These are phyloP conservation scores for Capsella bursapastoris DNA, from an alignment of 345 rosid genomes.

Conservation along the genomic window DNA sequence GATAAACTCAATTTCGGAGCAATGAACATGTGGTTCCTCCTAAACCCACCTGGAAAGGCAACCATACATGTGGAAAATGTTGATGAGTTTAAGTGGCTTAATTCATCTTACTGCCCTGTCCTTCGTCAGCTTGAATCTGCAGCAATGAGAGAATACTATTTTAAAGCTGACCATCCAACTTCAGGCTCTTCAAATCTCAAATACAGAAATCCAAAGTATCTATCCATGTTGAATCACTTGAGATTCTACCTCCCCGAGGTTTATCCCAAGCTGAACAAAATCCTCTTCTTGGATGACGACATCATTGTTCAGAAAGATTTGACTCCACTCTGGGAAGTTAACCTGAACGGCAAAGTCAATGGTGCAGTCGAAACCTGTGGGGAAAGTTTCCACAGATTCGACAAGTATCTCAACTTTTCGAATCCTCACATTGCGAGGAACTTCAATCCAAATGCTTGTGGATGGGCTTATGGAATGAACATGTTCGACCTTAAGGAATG, in stretches of 20 bases:
- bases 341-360: conserved; percentile 88
- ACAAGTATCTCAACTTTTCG: conserved; percentile 92
- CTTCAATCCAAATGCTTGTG: conserved; percentile 97
- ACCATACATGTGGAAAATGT: conserved; percentile 97
- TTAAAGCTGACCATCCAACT: conserved; percentile 93
- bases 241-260: conserved; percentile 96
- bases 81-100: conserved; percentile 98
- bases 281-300: conserved; percentile 95
- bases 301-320: conserved; percentile 98
- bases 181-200: conserved; percentile 92
- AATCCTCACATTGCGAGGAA: conserved; percentile 89
- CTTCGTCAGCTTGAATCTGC: conserved; percentile 92
- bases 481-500: conserved; percentile 89
- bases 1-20: conserved; percentile 97
- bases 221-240: conserved; percentile 94
- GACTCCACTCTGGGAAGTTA: conserved; percentile 81
- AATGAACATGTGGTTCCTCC: conserved; percentile 98
- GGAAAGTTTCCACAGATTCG: conserved; percentile 96
- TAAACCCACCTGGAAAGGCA: conserved; percentile 93
- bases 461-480: conserved; percentile 99
- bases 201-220: conserved; percentile 96
- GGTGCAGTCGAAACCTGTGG: conserved; percentile 99
- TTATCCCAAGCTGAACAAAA: conserved; percentile 90
- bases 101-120: conserved; percentile 97
- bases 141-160: conserved; percentile 95